Conservation (phyloP, 2,329 filamentous ascomycete genomes). For the Zymoseptoria ardabiliae region DNA sequence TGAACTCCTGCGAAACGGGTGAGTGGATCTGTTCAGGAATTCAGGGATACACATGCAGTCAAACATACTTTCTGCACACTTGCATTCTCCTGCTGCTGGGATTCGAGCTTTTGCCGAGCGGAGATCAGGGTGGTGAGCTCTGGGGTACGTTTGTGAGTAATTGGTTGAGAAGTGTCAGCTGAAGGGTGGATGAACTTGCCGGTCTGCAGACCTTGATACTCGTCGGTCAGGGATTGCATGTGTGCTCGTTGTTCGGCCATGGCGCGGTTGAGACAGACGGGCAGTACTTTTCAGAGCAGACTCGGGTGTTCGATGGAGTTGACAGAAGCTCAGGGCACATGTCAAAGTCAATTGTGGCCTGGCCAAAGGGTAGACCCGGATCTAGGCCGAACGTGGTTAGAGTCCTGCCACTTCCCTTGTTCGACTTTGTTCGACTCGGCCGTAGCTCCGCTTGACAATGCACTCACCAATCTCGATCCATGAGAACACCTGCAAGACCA, state of each 20-base stretch:
- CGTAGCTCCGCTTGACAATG: background rate
- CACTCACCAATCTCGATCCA: background rate
- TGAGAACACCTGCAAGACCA: background rate
- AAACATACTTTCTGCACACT: slow-evolving; percentile 67
- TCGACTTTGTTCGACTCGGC: no score
- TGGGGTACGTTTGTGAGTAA: slow-evolving; percentile 32
- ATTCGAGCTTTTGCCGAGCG: slow-evolving; percentile 83
- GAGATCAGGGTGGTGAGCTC: slow-evolving; percentile 72
- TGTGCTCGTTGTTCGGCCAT: slow-evolving; percentile 55
- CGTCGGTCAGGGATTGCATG: slow-evolving; percentile 75
- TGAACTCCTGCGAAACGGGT: slow-evolving; percentile 62
- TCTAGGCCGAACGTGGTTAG: background rate
- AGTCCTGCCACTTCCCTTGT: no score
- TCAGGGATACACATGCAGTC: background rate
- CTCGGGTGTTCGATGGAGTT: background rate
- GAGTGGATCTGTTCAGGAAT: background rate
- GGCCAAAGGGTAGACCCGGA: no score
- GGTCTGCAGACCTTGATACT: slow-evolving; percentile 79
- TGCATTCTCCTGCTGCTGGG: slow-evolving; percentile 87
- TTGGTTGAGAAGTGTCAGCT: background rate
- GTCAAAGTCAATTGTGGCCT: background rate
- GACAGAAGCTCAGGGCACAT: background rate
- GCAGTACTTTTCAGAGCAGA: background rate
- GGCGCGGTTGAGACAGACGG: background rate
- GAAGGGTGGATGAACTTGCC: slow-evolving; percentile 44